Evolutionary conservation across 495 filamentous ascomycete genomes (phyloP), one percentile per base, ranked within the genome.

Genomic region (Pyrenula massariospora): DNA sequence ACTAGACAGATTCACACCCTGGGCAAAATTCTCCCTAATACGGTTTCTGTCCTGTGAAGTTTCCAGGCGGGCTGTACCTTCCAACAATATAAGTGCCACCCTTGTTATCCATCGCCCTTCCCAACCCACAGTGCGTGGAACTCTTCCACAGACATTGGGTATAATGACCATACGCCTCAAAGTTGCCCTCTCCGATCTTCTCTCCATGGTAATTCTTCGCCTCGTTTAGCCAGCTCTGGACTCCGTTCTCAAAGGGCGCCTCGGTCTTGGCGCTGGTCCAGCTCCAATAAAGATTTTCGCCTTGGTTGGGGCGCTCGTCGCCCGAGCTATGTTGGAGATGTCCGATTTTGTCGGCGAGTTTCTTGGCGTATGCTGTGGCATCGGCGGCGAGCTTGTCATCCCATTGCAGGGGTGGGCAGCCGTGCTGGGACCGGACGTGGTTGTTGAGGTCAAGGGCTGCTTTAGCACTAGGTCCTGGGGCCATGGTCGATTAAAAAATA

Each of bases 61-160:
- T 74, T 1, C 70, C 71, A 19, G 62, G 65, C 5, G 66, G 66
- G 42, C 63, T 60, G 54, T 73, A 74, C 50, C 70, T 58, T 15
- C 66, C 71, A 47, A 74, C 69, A n/a, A 70, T 56, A 47, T 66
- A 73, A 12, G 66, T 65, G 2, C 59, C 58, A 1, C 68, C 68
- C 23, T 62, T 63, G 22, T 55, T 59, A 15, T 65, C 64, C 53
- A 60, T 62, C 22, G 69, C 70, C 51, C 58, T 63, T 0, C 58
- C 69, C 59, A 74, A 62, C 8, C 72, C 72, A 11, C 71, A 22
- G 47, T 67, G 62, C 10, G 65, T 70, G 20, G 69, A 72, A 1
- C 58, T 60, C 22, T 63, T 61, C 72, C 72, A 73, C 58, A 74
- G 59, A 52, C 70, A 70, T 60, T 74, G 72, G 49, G 72, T 71